Base-by-base conservation (phyloP, 768 basidiomycete species). In the Hericium erinaceus region DNA sequence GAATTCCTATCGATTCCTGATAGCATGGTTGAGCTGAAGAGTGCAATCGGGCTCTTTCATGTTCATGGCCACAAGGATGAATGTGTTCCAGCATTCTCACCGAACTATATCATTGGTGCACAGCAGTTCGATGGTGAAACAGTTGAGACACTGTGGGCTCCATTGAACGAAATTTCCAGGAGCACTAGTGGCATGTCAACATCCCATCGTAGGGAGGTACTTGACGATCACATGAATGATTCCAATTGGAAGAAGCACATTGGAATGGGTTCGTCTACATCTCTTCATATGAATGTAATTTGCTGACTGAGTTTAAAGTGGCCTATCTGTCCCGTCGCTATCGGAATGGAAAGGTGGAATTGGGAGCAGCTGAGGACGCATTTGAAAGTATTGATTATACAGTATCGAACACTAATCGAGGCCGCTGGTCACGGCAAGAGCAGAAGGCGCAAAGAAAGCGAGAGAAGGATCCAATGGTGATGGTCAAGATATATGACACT, bases 171-270 rank as follows among this genome's bases (percentile, higher is more conserved):
- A 2, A 63, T 69, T 0, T 67, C 68, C 0, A 33, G 63, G 0
- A 67, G 63, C 9, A 65, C 66, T 0, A 46, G 67, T 0, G 62
- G 60, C 0, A 70, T 72, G 58, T 55, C 65, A 0, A 13, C 57
- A 1, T 24, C 53, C 4, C 51, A 63, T 37, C 11, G 64, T 0
- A 56, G 64, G 2, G 72, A 75, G 52, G 41, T 68, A 0, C 48
- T 70, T 11, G 65, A 74, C 51, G 66, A 68, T 28, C 60, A 67
- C 46, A 72, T 72, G 70, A 58, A 59, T 10, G 68, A 74, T 33
- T 69, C 62, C 0, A 73, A 74, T 49, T 72, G 66, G 64, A 70
- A 70, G 33, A 74, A 72, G 39, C 46, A 66, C 5, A 60, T 66
- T 13, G 57, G 64, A 18, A 65, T 65, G 4, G 60, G 67, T 68